Evolutionary conservation across 352 stramenopile species (phyloP), one percentile per base, ranked within the genome.

Genomic region (Sclerospora graminicola): DNA sequence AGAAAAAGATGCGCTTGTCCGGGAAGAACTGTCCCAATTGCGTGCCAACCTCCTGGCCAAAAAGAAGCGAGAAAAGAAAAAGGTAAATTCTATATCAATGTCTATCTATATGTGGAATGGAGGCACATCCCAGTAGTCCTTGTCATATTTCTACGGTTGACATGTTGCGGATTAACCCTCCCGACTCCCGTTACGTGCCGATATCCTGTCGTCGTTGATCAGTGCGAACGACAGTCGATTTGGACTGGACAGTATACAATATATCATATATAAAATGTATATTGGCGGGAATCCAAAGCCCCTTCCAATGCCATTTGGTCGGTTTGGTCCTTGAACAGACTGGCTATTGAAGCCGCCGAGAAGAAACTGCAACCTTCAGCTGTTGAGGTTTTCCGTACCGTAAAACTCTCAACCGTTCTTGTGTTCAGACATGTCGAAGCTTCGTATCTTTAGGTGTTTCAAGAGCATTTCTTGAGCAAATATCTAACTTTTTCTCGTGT

Each of bases 21-120:
- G 81, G n/a, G 81, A 93, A 49, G 81, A 93, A 34, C 55, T 93
- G 13, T 72, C 74, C 4, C 81, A 93, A 48, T 41, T 93, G 16
- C 75, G 76, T 19, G 81, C 78, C 0, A 89, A 66, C 35, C 55
- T 86, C 8, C 54, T 80, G 13, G 71, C 81, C 1, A 93, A 89
- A 66, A 90, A 90, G 68, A 93, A 93, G 60, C 81, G 81, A 19
- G 78, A 93, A 31, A 90, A 93, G 61, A 93, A 93, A 45, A 93
- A 93, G 81, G 81, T 93, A 56, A 48, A 53, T n/a, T n/a, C n/a
- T n/a, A n/a, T n/a, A n/a, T n/a, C n/a, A n/a, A n/a, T n/a, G n/a
- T n/a, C n/a, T n/a, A n/a, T 37, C 45, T 69, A 40, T 46, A 57
- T 31, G 30, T 41, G 60, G 32, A 40, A 44, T 41, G 38, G 67